phyloP scores from a whole-genome alignment of 1,139 yeast genomes.

The Taphrina sp. region DNA sequence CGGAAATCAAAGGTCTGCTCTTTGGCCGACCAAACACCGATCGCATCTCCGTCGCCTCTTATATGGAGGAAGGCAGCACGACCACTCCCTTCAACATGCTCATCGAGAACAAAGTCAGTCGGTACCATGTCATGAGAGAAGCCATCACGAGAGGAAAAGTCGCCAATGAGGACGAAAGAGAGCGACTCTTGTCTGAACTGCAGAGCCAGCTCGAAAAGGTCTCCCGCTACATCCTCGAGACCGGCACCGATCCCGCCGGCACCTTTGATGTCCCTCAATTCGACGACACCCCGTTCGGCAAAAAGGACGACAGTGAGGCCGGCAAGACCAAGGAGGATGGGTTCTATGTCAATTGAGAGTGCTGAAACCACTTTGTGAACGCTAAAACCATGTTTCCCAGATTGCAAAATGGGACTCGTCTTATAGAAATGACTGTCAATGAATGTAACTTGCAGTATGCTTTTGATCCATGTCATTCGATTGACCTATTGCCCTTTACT shows the following conservation, averaged over 20 bases:
- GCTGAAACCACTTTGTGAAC: too few relatives aligned
- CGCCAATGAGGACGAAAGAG: slow-evolving; percentile 34
- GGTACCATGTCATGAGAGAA: slow-evolving; percentile 37
- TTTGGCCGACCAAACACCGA: slow-evolving; percentile 37
- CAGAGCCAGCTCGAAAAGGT: slow-evolving; percentile 35
- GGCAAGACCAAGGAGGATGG: slow-evolving; percentile 11
- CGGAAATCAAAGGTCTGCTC: slow-evolving; percentile 37
- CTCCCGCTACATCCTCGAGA: slow-evolving; percentile 34
- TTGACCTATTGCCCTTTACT: too few relatives aligned
- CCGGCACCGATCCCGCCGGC: slow-evolving; percentile 38
- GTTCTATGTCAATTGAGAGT: slow-evolving; percentile 18
- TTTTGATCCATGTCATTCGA: too few relatives aligned
- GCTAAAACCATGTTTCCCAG: too few relatives aligned
- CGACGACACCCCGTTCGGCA: slow-evolving; percentile 5
- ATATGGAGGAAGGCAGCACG: slow-evolving; percentile 39
- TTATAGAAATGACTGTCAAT: too few relatives aligned
- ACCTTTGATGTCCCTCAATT: slow-evolving; percentile 37
- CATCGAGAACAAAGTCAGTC: slow-evolving; percentile 37
- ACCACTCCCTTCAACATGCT: slow-evolving; percentile 39
- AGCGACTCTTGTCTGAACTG: slow-evolving; percentile 34
- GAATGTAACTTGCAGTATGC: too few relatives aligned
- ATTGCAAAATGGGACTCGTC: too few relatives aligned
- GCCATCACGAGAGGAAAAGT: slow-evolving; percentile 37
- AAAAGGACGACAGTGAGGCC: background rate
- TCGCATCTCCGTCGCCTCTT: slow-evolving; percentile 36